These are phyloP conservation scores for Aspergillus quadricinctus DNA, from an alignment of 2,329 filamentous ascomycete species.

Conservation along the genomic window DNA sequence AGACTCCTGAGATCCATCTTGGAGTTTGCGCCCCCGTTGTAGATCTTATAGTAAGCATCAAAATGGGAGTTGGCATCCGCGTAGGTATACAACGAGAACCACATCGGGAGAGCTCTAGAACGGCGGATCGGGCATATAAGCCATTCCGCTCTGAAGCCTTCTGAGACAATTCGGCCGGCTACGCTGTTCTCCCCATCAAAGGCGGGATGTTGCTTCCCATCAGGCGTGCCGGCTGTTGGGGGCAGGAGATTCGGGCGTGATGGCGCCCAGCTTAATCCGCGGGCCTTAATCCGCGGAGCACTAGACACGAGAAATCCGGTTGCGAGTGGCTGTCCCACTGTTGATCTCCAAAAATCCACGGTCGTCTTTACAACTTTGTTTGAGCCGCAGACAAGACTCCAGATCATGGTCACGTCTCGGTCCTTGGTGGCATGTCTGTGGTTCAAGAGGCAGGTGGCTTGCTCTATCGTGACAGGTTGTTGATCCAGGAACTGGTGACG, in stretches of 20 bases:
- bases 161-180: not conserved
- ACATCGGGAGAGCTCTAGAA: not conserved
- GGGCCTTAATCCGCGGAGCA: not conserved
- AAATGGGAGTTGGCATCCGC: not conserved
- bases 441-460: slow-evolving; percentile 17
- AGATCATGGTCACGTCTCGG: slow-evolving; percentile 17
- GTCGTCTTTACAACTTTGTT: slow-evolving; percentile 1
- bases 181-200: slow-evolving; percentile 3
- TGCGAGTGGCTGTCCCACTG: not conserved
- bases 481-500: no score
- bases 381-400: slow-evolving; percentile 15
- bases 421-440: slow-evolving; percentile 19
- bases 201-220: slow-evolving; percentile 2
- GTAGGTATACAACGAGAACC: not conserved
- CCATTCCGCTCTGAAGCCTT: slow-evolving; percentile 7
- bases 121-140: slow-evolving; percentile 1
- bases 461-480: not conserved
- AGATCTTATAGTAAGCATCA: not conserved
- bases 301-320: slow-evolving; percentile 7
- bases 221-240: not conserved
- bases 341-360: slow-evolving; percentile 6
- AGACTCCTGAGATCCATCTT: not conserved
- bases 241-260: slow-evolving; percentile 10
- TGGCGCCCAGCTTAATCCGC: slow-evolving; percentile 8
- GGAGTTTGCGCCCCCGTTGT: not conserved